These are phyloP conservation scores for Bromus sterilis DNA, from an alignment of 176 grass and related monocot species.

Conservation along the genomic window DNA sequence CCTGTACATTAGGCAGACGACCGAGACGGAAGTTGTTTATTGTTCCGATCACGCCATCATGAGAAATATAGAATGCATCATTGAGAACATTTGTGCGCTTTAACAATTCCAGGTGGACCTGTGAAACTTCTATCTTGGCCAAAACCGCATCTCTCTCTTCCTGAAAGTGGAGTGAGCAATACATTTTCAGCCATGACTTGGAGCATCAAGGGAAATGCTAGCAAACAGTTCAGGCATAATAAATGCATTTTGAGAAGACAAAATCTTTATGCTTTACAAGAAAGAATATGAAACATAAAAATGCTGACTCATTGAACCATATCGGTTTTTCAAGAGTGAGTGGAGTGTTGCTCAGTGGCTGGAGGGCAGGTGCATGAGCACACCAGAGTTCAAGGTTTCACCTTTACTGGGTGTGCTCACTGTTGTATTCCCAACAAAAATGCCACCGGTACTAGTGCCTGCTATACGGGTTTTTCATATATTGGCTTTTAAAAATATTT, in stretches of 20 bases:
- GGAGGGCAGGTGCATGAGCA: not conserved
- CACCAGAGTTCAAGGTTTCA: not conserved
- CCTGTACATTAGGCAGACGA: slow-evolving; percentile 68
- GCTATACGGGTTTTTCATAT: no score
- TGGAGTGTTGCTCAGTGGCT: not conserved
- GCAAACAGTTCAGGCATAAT: not conserved
- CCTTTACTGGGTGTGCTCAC: not conserved
- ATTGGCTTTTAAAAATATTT: not conserved
- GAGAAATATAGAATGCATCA: slow-evolving; percentile 85
- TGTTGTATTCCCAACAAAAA: not conserved
- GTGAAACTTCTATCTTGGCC: slow-evolving; percentile 93
- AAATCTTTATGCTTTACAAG: not conserved
- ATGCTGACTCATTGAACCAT: not conserved
- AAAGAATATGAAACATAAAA: not conserved
- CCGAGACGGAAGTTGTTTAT: slow-evolving; percentile 95
- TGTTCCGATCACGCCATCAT: slow-evolving; percentile 90
- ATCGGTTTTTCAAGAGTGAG: not conserved
- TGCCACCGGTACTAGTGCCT: not conserved
- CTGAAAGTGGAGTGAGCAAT: slow-evolving; percentile 21
- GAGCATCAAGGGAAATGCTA: not conserved
- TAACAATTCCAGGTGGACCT: slow-evolving; percentile 79
- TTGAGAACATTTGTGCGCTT: slow-evolving; percentile 92
- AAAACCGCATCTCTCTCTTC: slow-evolving; percentile 97
- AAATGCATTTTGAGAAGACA: not conserved
- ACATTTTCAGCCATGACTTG: not conserved